These are phyloP conservation scores for Artemisia princeps DNA, from an alignment of 140 eudicot species.

Conservation along the genomic window DNA sequence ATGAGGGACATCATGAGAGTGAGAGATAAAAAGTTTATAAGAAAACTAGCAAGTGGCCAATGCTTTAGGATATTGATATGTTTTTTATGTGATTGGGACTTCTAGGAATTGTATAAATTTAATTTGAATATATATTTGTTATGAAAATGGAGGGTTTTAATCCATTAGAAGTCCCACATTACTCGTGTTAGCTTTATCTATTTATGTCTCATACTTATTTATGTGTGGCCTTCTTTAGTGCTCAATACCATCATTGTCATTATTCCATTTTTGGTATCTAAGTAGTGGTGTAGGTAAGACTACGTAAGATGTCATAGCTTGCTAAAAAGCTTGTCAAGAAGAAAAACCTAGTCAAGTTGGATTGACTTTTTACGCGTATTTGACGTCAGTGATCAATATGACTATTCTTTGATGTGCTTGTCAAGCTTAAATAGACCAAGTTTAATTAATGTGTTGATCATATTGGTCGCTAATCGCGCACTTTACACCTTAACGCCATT, in stretches of 20 bases:
- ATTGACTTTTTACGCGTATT: neutral
- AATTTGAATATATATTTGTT: conserved; percentile 1
- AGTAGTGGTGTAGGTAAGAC: conserved; percentile 29
- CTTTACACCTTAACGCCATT: no score
- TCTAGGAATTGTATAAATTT: conserved; percentile 12
- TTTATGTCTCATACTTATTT: neutral
- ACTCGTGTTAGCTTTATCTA: neutral
- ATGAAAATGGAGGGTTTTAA: conserved; percentile 15
- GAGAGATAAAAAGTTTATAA: conserved; percentile 21
- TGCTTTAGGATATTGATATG: conserved; percentile 18
- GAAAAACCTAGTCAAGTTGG: conserved; percentile 7
- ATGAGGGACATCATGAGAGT: conserved; percentile 26
- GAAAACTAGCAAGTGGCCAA: conserved; percentile 16
- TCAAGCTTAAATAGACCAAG: neutral
- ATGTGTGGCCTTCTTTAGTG: conserved; percentile 15
- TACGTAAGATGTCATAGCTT: conserved; percentile 14
- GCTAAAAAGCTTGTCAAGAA: conserved; percentile 9
- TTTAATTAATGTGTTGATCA: no score
- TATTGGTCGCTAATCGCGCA: no score
- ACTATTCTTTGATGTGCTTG: neutral
- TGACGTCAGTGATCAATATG: neutral
- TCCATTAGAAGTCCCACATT: conserved; percentile 17
- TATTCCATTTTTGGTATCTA: conserved; percentile 1
- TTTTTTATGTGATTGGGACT: conserved; percentile 14
- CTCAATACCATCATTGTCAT: conserved; percentile 2